Base-by-base conservation (phyloP, 495 filamentous ascomycete species). In the Parathielavia appendiculata region DNA sequence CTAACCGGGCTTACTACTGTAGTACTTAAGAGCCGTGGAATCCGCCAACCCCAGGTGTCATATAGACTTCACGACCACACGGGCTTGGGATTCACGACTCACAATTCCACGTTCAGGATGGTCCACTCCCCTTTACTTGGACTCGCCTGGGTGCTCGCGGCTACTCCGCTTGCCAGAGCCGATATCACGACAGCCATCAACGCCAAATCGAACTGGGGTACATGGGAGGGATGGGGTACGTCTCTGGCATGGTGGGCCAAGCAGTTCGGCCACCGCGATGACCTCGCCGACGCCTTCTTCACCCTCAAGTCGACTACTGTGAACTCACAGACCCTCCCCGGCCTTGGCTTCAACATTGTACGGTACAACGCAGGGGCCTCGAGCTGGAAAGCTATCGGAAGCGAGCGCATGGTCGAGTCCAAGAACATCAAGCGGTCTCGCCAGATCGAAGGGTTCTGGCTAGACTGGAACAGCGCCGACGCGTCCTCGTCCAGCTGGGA, bases 121-220 rank as follows among this genome's bases (percentile, higher is more conserved):
- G n/a, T n/a, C n/a, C n/a, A n/a, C n/a, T n/a, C n/a, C n/a, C n/a
- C n/a, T n/a, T n/a, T n/a, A n/a, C n/a, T n/a, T n/a, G n/a, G n/a
- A n/a, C n/a, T n/a, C n/a, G 71, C 63, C 12, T 23, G 51, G 35
- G 56, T 41, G 39, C 39, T 41, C 39, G 5, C 11, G 11, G 16
- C 39, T n/a, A 12, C 11, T 12, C 39, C 39, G 11, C 39, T 41
- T 16, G 39, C 39, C 16, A 41, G 39, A 13, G 39, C 39, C 39
- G 39, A 41, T 41, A 12, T 41, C 39, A 41, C 39, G 10, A 41
- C 39, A 4, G 39, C n/a, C 39, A 41, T 41, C 39, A 41, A 41
- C 16, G 39, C 39, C 16, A 41, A n/a, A 12, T 41, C 39, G 39
- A 41, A 41, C 16, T 41, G 39, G 39, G 39, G 39, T 4, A 41